Percentiles rank a stretch among this genome's conserved stretches.
Conservation (phyloP, 805 yeast species). For the Lachancea waltii region DNA sequence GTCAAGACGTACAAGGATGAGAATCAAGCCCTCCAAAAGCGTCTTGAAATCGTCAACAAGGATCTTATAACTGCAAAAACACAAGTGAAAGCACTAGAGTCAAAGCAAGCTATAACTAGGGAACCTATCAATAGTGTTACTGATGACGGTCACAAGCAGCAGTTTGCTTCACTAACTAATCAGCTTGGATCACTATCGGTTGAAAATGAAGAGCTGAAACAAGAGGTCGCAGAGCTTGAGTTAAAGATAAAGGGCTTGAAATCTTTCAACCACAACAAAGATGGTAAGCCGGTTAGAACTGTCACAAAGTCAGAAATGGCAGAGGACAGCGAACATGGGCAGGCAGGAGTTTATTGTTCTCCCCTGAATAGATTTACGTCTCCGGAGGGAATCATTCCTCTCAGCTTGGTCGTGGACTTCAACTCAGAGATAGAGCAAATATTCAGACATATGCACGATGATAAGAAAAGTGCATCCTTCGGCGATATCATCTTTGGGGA, state of each 20-base stretch:
- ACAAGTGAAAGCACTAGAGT: slow-evolving; percentile 9
- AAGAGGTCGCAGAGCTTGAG: slow-evolving; percentile 41
- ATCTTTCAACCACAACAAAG: slow-evolving; percentile 4
- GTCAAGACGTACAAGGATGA: slow-evolving; percentile 15
- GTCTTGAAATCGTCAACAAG: slow-evolving; percentile 17
- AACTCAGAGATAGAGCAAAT: slow-evolving; percentile 3
- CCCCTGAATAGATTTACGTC: slow-evolving; percentile 11
- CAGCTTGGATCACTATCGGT: slow-evolving; percentile 26
- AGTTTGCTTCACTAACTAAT: slow-evolving; percentile 19
- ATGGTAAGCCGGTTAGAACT: neutral
- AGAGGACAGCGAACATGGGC: too few species aligned
- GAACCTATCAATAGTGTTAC: slow-evolving; percentile 6
- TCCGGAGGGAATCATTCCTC: slow-evolving; percentile 9
- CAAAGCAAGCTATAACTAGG: neutral
- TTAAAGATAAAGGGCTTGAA: slow-evolving; percentile 30
- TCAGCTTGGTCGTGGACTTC: slow-evolving; percentile 8
- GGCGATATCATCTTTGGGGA: slow-evolving; percentile 21
- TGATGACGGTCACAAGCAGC: slow-evolving; percentile 21
- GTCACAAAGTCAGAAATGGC: neutral
- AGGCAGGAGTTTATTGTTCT: too few species aligned
- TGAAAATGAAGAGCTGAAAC: slow-evolving; percentile 33
- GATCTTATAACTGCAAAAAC: slow-evolving; percentile 11
- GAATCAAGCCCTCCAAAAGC: slow-evolving; percentile 17
- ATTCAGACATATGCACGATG: slow-evolving; percentile 3
- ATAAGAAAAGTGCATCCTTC: slow-evolving; percentile 1